Conservation (phyloP, 441 rosid species). For the Jatropha multifida region DNA sequence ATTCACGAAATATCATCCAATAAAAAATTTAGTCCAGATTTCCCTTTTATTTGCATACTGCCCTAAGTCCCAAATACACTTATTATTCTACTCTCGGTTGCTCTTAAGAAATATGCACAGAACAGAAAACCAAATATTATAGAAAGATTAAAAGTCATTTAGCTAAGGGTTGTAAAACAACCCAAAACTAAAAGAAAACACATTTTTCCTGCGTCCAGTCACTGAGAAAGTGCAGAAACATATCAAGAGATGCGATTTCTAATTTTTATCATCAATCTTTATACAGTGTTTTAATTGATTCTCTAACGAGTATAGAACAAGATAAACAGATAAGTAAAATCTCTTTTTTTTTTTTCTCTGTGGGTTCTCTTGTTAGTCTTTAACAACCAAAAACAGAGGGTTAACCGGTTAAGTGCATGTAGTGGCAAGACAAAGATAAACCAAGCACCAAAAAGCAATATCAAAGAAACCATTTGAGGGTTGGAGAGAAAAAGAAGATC, state of each 20-base stretch:
- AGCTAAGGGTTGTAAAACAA: neutral
- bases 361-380: neutral
- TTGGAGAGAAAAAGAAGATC: neutral
- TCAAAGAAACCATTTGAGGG: constrained; percentile 16
- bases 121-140: neutral
- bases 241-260: neutral
- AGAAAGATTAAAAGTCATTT: neutral
- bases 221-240: neutral
- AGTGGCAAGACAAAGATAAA: neutral
- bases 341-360: neutral
- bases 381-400: neutral
- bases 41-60: neutral
- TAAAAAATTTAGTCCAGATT: neutral
- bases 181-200: neutral
- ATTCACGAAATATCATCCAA: no score
- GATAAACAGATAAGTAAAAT: neutral
- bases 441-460: neutral
- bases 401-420: neutral
- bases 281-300: neutral
- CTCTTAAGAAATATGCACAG: no score
- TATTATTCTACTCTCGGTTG: no score
- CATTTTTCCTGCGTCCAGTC: neutral
- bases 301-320: neutral
- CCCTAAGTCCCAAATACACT: no score
- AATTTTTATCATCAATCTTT: neutral